Conservation (phyloP, 1,284 basidiomycete species). For the Heliocybe sulcata region DNA sequence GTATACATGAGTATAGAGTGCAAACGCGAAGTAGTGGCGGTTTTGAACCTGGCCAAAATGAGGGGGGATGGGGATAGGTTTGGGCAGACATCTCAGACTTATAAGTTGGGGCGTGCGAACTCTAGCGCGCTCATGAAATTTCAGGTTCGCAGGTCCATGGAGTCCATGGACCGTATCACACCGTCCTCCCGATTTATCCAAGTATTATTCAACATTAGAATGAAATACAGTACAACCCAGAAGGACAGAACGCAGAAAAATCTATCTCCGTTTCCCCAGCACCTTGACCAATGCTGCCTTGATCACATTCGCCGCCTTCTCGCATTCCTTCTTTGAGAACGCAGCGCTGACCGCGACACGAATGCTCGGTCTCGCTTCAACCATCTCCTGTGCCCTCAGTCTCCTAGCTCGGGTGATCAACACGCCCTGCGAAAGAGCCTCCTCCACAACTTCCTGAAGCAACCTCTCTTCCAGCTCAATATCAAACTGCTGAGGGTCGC, state of each 20-base stretch:
- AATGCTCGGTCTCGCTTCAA: conserved; percentile 83
- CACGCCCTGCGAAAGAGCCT: conserved; percentile 70
- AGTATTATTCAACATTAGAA: no score
- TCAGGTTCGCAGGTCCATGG: no score
- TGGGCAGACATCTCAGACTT: neutral
- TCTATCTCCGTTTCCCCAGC: conserved; percentile 36
- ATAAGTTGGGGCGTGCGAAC: neutral
- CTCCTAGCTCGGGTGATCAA: conserved; percentile 79
- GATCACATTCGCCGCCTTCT: conserved; percentile 77
- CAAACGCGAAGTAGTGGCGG: neutral
- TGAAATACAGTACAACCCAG: no score
- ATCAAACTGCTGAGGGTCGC: conserved; percentile 43
- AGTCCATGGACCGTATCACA: no score
- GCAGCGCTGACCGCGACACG: conserved; percentile 76
- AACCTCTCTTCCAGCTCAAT: conserved; percentile 69
- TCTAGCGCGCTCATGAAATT: no score
- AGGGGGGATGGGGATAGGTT: neutral
- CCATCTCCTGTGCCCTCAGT: conserved; percentile 74
- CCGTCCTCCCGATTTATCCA: no score
- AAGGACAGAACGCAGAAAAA: neutral
- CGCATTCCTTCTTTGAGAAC: conserved; percentile 83
- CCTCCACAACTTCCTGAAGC: conserved; percentile 87
- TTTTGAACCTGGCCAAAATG: neutral
- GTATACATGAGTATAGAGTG: neutral
- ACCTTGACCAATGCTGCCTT: conserved; percentile 76